A percentile compares a stretch with the other conserved stretches of the same genome.
phyloP scores from a whole-genome alignment of 1,284 basidiomycete species.

The Ganoderma lingzhi region DNA sequence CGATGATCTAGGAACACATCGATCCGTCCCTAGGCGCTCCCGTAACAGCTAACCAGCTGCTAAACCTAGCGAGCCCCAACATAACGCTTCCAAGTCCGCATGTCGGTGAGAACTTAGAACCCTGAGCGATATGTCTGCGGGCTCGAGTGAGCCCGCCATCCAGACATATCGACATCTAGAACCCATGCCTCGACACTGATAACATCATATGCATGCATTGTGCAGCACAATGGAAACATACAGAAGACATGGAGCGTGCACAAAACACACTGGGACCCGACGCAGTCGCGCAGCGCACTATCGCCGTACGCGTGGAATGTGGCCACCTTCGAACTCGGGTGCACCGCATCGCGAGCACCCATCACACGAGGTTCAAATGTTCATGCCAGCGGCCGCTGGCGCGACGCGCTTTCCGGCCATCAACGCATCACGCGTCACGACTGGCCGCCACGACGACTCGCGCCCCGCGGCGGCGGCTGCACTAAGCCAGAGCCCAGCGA shows the following conservation, averaged over 20 bases:
- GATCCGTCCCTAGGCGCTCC: background rate
- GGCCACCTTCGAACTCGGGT: background rate
- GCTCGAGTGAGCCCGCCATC: background rate
- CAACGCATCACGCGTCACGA: background rate
- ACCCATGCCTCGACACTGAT: background rate
- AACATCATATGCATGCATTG: background rate
- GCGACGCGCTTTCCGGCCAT: background rate
- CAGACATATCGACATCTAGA: background rate
- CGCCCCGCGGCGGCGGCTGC: too few relatives aligned
- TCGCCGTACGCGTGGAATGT: background rate
- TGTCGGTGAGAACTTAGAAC: background rate
- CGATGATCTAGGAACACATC: background rate
- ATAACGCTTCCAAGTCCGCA: background rate
- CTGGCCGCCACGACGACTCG: too few relatives aligned
- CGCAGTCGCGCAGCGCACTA: slow-evolving; percentile 1
- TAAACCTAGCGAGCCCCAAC: background rate
- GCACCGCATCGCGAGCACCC: background rate
- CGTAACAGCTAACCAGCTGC: background rate
- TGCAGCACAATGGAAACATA: too few relatives aligned
- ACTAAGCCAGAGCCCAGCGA: background rate
- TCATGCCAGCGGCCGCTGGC: too few relatives aligned
- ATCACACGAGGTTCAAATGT: background rate
- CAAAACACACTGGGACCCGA: background rate
- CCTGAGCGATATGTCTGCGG: background rate
- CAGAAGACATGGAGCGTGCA: too few relatives aligned